phyloP scores from a whole-genome alignment of 306 rosid genomes.

The Hippophae rhamnoides region DNA sequence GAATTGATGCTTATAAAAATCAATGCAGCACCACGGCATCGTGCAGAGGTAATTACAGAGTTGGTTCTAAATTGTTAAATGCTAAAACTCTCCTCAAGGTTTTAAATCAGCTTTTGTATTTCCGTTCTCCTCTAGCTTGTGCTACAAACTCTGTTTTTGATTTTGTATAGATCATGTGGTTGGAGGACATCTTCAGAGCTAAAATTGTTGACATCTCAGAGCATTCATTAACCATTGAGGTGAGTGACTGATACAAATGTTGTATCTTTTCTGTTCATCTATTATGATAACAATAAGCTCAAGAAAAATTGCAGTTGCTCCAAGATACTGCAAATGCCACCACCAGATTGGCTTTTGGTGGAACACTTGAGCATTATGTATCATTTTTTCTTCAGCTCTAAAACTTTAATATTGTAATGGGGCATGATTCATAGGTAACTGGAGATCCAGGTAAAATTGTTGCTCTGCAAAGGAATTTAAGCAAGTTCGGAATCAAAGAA shows the following conservation, averaged over 20 bases:
- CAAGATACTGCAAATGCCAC: too few species aligned
- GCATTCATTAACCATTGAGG: conserved; percentile 62
- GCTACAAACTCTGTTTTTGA: background rate
- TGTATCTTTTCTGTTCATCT: too few species aligned
- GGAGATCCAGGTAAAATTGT: conserved; percentile 89
- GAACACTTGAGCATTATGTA: too few species aligned
- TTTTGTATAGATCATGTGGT: conserved; percentile 54
- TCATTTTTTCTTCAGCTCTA: background rate
- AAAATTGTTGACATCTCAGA: conserved; percentile 74
- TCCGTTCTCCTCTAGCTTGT: background rate
- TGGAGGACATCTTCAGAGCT: conserved; percentile 67
- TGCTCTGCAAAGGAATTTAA: conserved; percentile 56
- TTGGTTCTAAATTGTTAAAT: conserved; percentile 2
- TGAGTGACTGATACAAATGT: conserved; percentile 4
- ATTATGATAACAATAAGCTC: too few species aligned
- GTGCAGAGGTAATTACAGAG: conserved; percentile 40
- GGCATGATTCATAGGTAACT: conserved; percentile 44
- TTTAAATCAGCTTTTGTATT: too few species aligned
- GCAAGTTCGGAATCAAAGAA: conserved; percentile 79
- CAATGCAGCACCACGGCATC: conserved; percentile 36
- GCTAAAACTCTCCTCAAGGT: conserved; percentile 1
- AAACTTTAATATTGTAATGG: background rate
- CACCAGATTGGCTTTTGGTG: too few species aligned
- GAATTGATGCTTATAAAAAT: conserved; percentile 71
- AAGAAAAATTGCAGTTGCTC: too few species aligned